Evolutionary conservation across 2,329 filamentous ascomycete species (phyloP).

Genomic region (Xylaria sp.): DNA sequence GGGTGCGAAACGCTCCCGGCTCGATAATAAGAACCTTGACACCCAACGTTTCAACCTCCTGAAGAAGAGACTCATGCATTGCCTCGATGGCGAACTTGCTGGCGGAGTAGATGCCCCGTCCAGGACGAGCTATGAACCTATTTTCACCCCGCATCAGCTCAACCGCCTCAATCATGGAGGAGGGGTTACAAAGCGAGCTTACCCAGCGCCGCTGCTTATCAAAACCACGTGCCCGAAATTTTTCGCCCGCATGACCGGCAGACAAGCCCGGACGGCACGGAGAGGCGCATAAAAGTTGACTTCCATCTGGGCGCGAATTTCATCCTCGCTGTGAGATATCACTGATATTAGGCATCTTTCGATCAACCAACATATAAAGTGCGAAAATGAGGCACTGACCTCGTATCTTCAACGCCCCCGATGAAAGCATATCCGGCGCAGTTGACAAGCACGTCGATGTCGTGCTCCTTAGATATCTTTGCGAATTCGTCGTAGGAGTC

Average conservation of each 20-base stretch:
- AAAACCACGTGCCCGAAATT: constrained; percentile 31
- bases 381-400: not conserved
- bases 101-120: constrained; percentile 34
- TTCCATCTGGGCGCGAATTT: constrained; percentile 52
- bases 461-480: not conserved
- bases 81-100: constrained; percentile 41
- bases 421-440: constrained; percentile 25
- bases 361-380: not conserved
- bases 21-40: constrained; percentile 39
- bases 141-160: not conserved
- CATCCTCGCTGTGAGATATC: constrained; percentile 19
- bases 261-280: constrained; percentile 57
- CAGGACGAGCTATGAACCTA: constrained; percentile 37
- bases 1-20: constrained; percentile 36
- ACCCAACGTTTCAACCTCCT: constrained; percentile 29
- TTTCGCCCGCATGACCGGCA: constrained; percentile 34
- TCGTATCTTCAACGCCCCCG: constrained; percentile 28
- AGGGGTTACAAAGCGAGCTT: not conserved
- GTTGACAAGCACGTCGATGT: constrained; percentile 31
- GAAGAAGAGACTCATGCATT: constrained; percentile 34
- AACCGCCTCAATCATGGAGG: not conserved
- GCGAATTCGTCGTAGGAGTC: constrained; percentile 21
- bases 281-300: constrained; percentile 66
- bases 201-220: constrained; percentile 36
- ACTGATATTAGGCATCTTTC: not conserved